These are phyloP conservation scores for Hypoxylon fragiforme DNA, from an alignment of 495 filamentous ascomycete genomes.

Conservation along the genomic window DNA sequence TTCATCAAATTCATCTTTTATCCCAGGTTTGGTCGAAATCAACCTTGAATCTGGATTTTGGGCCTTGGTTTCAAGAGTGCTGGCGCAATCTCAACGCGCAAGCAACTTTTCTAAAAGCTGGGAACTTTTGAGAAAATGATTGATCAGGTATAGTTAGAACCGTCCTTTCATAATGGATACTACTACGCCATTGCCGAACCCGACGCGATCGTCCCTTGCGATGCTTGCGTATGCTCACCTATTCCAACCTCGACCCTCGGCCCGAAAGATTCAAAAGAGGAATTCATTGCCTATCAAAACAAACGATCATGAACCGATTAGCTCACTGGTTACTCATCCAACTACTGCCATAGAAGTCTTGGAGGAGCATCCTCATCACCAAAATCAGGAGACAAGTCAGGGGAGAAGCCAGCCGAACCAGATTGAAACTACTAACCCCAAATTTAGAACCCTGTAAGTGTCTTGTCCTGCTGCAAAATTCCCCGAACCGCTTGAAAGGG, in stretches of 20 bases:
- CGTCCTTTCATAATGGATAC: conserved; percentile 33
- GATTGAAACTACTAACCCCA: conserved; percentile 21
- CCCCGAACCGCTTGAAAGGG: conserved; percentile 14
- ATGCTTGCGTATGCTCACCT: conserved; percentile 15
- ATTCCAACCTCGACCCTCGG: conserved; percentile 29
- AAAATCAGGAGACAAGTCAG: conserved; percentile 5
- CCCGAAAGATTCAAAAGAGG: conserved; percentile 34
- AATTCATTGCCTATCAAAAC: conserved; percentile 19
- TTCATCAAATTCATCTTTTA: no score
- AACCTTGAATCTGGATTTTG: no score
- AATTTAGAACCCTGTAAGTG: conserved; percentile 34
- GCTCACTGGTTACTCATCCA: background rate
- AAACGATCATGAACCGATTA: conserved; percentile 8
- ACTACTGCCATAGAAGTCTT: background rate
- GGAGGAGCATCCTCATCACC: conserved; percentile 2
- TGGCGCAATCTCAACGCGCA: conserved; percentile 14
- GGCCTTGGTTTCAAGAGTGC: no score
- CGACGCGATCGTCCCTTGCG: conserved; percentile 18
- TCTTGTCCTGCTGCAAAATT: conserved; percentile 17
- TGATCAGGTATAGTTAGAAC: no score
- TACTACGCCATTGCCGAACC: conserved; percentile 20
- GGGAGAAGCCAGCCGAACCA: no score
- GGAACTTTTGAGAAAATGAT: no score
- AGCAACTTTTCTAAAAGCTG: no score
- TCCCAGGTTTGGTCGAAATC: no score